Conservation (phyloP, 495 filamentous ascomycete species). For the Bathelium albidoporum region DNA sequence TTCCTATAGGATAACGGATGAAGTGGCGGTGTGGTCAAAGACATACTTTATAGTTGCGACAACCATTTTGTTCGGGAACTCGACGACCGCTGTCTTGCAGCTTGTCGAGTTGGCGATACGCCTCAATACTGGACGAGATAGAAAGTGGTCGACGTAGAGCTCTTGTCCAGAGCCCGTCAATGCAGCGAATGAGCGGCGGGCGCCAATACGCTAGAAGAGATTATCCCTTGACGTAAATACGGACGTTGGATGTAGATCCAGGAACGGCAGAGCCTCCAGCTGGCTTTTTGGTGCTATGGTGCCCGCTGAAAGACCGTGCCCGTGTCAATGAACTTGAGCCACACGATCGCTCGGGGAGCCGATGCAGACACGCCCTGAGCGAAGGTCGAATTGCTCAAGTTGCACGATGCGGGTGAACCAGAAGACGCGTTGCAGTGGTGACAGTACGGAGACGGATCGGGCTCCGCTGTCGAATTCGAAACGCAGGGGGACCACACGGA, state of each 20-base stretch:
- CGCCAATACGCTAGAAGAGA: background rate
- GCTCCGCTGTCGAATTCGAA: background rate
- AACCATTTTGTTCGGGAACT: conserved; percentile 48
- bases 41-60: conserved; percentile 79
- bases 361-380: background rate
- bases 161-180: background rate
- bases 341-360: background rate
- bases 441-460: background rate
- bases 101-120: background rate
- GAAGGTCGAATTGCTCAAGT: background rate
- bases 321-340: background rate
- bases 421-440: background rate
- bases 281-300: background rate
- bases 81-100: background rate
- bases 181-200: background rate
- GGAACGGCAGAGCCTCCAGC: background rate
- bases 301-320: background rate
- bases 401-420: background rate
- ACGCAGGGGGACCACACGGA: background rate
- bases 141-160: background rate
- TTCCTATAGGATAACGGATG: background rate
- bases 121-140: background rate
- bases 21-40: conserved; percentile 12
- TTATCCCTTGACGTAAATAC: background rate
- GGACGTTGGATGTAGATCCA: background rate